Percentiles rank a stretch among this genome's conserved stretches.
These are phyloP conservation scores for Pistacia atlantica DNA, from an alignment of 345 rosid genomes.

Conservation along the genomic window DNA sequence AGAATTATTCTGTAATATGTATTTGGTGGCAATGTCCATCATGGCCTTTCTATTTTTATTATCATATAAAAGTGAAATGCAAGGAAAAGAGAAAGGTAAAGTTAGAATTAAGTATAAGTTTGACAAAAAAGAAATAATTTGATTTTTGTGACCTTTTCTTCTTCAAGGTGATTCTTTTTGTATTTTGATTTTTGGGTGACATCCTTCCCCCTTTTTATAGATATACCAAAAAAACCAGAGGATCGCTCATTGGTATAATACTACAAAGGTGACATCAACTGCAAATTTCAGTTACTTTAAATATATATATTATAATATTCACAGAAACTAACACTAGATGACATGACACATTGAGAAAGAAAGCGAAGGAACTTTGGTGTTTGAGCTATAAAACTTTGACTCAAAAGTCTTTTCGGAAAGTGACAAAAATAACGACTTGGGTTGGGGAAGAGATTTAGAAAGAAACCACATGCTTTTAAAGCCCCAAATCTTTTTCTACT, in stretches of 20 bases:
- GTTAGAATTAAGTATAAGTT: too few species aligned
- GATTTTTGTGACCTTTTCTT: too few species aligned
- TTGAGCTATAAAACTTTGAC: slow-evolving; percentile 10
- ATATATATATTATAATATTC: neutral
- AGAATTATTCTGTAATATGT: too few species aligned
- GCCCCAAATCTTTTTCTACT: neutral
- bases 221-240: neutral
- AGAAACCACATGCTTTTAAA: slow-evolving; percentile 14
- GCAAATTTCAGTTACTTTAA: neutral
- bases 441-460: neutral
- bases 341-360: neutral
- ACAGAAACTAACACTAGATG: neutral
- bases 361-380: neutral
- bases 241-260: neutral
- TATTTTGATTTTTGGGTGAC: neutral
- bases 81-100: too few species aligned
- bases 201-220: neutral
- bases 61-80: too few species aligned
- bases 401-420: slow-evolving; percentile 8
- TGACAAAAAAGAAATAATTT: too few species aligned
- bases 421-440: slow-evolving; percentile 9
- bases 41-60: too few species aligned
- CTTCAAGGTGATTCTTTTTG: neutral
- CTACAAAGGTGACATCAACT: slow-evolving; percentile 10
- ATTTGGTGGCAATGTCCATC: too few species aligned